These are phyloP conservation scores for Teratosphaeria pseudoeucalypti DNA, from an alignment of 2,329 filamentous ascomycete genomes.

Conservation along the genomic window DNA sequence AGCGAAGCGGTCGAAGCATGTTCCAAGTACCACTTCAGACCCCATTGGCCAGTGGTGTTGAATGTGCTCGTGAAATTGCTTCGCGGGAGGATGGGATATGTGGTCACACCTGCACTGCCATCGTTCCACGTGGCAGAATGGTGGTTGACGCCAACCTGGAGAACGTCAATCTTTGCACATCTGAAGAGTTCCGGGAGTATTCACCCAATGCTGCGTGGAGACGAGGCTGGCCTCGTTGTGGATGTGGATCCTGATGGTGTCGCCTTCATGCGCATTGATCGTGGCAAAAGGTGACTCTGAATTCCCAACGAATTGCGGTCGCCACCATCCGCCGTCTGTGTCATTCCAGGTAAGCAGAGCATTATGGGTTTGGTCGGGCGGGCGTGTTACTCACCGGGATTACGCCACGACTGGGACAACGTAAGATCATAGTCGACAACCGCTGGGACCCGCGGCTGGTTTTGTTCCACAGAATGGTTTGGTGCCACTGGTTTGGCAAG, in stretches of 20 bases:
- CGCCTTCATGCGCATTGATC: not conserved
- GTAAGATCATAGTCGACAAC: not conserved
- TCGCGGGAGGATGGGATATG: not conserved
- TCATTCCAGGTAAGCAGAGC: not conserved
- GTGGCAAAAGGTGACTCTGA: not conserved
- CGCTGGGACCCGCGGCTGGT: not conserved
- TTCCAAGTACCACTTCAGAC: not conserved
- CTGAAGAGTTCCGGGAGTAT: not conserved
- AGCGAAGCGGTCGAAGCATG: not conserved
- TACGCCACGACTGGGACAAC: not conserved
- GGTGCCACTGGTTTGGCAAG: not conserved
- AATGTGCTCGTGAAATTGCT: not conserved
- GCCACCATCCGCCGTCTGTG: not conserved
- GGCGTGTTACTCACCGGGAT: not conserved
- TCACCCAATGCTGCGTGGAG: not conserved
- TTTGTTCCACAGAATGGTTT: not conserved
- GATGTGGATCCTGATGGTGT: not conserved
- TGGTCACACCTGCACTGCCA: not conserved
- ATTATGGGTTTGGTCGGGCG: not conserved
- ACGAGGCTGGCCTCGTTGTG: not conserved
- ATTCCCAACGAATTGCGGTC: not conserved
- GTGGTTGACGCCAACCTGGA: not conserved
- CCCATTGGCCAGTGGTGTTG: not conserved
- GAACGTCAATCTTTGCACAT: not conserved
- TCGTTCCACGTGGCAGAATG: not conserved